Percentiles rank a stretch among this genome's conserved stretches.
Conservation (phyloP, 2,329 filamentous ascomycete species). For the Clarireedia sp. region DNA sequence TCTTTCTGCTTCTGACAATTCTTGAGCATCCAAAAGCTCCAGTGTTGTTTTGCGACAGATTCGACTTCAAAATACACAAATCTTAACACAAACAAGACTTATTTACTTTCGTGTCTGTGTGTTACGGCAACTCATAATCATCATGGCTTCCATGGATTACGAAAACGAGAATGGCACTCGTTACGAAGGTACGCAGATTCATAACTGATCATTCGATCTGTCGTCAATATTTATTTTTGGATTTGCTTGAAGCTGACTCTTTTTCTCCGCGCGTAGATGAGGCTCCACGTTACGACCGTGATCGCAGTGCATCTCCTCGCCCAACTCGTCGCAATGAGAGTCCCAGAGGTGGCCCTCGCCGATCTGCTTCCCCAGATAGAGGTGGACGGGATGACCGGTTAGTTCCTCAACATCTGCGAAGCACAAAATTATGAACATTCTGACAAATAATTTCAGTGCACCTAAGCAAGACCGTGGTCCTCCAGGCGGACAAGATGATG, state of each 20-base stretch:
- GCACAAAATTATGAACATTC: constrained; percentile 1
- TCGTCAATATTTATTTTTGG: not conserved
- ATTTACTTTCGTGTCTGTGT: not conserved
- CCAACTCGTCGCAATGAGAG: constrained; percentile 47
- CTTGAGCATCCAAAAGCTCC: constrained; percentile 9
- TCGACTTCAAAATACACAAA: too few relatives aligned
- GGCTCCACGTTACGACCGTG: constrained; percentile 57
- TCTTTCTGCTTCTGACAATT: not conserved
- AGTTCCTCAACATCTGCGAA: constrained; percentile 10
- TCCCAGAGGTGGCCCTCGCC: constrained; percentile 49
- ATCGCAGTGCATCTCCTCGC: constrained; percentile 58
- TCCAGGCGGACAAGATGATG: constrained; percentile 54
- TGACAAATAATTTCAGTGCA: constrained; percentile 28
- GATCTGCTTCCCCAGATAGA: constrained; percentile 52
- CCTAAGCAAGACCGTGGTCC: constrained; percentile 45
- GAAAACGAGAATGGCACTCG: constrained; percentile 58
- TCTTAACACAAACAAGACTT: not conserved
- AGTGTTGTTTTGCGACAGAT: constrained; percentile 9
- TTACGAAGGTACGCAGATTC: constrained; percentile 49
- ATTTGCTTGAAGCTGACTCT: constrained; percentile 10
- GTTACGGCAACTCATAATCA: constrained; percentile 16
- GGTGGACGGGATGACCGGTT: constrained; percentile 43
- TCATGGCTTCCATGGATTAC: constrained; percentile 58
- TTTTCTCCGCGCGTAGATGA: constrained; percentile 42
- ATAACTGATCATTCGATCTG: not conserved